phyloP scores from a whole-genome alignment of 23 red algal genomes.

The Gracilariopsis chorda region DNA sequence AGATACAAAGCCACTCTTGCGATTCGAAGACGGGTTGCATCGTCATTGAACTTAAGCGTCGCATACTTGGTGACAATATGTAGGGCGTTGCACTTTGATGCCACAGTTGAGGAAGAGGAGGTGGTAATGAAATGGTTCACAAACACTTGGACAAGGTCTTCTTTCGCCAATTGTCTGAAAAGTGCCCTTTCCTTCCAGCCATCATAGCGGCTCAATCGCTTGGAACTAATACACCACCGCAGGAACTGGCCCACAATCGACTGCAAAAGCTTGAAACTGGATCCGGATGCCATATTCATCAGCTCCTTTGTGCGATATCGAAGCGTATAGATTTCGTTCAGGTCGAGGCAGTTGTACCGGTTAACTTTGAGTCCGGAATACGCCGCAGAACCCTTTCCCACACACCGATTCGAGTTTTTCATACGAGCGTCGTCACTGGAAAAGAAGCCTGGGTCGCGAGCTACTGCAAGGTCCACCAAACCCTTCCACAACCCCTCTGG shows the following conservation, averaged over 20 bases:
- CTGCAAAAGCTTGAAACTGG: not conserved
- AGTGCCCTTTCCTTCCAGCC: not conserved
- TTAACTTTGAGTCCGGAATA: not conserved
- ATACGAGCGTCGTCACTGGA: too few relatives aligned
- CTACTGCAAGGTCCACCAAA: too few relatives aligned
- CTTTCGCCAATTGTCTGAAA: not conserved
- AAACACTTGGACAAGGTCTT: not conserved
- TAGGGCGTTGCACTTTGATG: not conserved
- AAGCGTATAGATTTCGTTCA: not conserved
- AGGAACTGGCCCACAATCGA: not conserved
- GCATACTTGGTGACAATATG: not conserved
- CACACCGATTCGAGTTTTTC: too few relatives aligned
- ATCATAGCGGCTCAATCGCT: not conserved
- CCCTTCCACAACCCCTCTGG: too few relatives aligned
- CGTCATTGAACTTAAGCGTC: not conserved
- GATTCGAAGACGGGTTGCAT: not conserved
- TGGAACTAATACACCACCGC: not conserved
- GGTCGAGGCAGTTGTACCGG: not conserved
- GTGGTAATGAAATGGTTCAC: not conserved
- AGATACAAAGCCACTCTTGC: not conserved
- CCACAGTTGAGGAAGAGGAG: not conserved
- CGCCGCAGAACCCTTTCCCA: too few relatives aligned
- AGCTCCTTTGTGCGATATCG: not conserved
- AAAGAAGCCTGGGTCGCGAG: too few relatives aligned
- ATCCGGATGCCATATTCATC: too few relatives aligned